Conservation (phyloP, 1,284 basidiomycete species). For the Sporisorium graminicola region DNA sequence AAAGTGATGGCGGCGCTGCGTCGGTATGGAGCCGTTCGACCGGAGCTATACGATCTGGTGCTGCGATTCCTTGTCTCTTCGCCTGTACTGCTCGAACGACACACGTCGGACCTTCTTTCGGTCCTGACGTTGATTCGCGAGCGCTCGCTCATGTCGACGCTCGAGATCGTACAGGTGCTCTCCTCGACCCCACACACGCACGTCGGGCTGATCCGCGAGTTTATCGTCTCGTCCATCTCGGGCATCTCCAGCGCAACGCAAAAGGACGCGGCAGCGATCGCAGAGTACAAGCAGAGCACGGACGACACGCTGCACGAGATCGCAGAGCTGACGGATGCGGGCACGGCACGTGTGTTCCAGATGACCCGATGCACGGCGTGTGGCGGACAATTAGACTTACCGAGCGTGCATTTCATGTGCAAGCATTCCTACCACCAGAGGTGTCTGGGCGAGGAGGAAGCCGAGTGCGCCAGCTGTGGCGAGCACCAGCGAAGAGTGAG, state of each 20-base stretch:
- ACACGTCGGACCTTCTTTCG: conserved; percentile 77
- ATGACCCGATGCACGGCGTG: conserved; percentile 91
- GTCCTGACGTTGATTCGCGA: conserved; percentile 83
- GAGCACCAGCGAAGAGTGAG: conserved; percentile 87
- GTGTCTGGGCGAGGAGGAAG: conserved; percentile 67
- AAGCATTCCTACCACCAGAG: conserved; percentile 92
- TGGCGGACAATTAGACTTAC: conserved; percentile 87
- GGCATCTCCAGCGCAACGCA: conserved; percentile 81
- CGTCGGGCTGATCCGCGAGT: conserved; percentile 89
- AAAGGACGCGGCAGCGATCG: conserved; percentile 83
- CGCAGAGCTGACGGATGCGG: conserved; percentile 80
- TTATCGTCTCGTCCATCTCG: conserved; percentile 84
- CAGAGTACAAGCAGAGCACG: conserved; percentile 88
- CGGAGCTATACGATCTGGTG: conserved; percentile 87
- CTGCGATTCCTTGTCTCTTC: conserved; percentile 85
- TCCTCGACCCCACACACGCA: conserved; percentile 81
- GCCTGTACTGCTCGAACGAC: conserved; percentile 76
- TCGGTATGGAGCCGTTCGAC: conserved; percentile 79
- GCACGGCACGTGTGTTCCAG: conserved; percentile 88
- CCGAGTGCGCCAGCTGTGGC: conserved; percentile 88
- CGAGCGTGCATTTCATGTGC: conserved; percentile 97
- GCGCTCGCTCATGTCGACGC: conserved; percentile 83
- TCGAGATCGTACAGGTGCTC: conserved; percentile 88
- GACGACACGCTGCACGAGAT: conserved; percentile 84
- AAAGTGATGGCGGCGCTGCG: conserved; percentile 81